A percentile compares a stretch with the other conserved stretches of the same genome.
phyloP scores from a whole-genome alignment of 2,329 filamentous ascomycete species.

The Fusarium xyrophilum region DNA sequence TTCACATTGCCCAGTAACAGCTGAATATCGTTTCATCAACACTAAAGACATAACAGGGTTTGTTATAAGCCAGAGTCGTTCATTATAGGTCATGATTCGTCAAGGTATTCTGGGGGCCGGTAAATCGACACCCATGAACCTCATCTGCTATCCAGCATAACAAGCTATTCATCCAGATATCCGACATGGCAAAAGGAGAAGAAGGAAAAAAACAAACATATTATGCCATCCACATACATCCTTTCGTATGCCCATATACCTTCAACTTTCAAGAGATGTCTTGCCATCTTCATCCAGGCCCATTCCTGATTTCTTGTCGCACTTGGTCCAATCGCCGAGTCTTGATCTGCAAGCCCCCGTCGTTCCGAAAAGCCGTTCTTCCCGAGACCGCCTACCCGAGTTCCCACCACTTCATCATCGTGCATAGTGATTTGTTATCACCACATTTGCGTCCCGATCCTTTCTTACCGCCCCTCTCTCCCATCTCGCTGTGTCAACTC shows the following conservation, averaged over 20 bases:
- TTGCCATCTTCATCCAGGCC: slow-evolving; percentile 15
- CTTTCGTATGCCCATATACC: slow-evolving; percentile 3
- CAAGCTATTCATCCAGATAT: slow-evolving; percentile 7
- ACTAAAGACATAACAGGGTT: not conserved
- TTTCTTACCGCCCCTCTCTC: slow-evolving; percentile 15
- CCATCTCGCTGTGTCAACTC: slow-evolving; percentile 1
- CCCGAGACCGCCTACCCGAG: slow-evolving; percentile 31
- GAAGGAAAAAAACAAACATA: not conserved
- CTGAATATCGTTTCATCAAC: not conserved
- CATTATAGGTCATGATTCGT: slow-evolving; percentile 40
- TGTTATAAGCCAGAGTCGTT: slow-evolving; percentile 8
- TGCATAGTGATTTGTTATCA: slow-evolving; percentile 26
- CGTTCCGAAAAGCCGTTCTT: slow-evolving; percentile 34
- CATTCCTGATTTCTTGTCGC: slow-evolving; percentile 6
- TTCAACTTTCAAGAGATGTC: not conserved
- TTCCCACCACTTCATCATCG: slow-evolving; percentile 34
- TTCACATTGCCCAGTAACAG: not conserved
- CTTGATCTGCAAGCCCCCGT: slow-evolving; percentile 29
- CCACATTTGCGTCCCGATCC: not conserved
- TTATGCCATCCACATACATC: slow-evolving; percentile 2
- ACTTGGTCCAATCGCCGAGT: slow-evolving; percentile 29
- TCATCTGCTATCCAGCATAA: slow-evolving; percentile 8
- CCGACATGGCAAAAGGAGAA: not conserved
- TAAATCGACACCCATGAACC: slow-evolving; percentile 11
- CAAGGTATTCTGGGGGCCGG: slow-evolving; percentile 19